Evolutionary conservation across 225 moss, liverwort and hornwort species (phyloP), one percentile per base, ranked within the genome.

Genomic region (Climacium dendroides): DNA sequence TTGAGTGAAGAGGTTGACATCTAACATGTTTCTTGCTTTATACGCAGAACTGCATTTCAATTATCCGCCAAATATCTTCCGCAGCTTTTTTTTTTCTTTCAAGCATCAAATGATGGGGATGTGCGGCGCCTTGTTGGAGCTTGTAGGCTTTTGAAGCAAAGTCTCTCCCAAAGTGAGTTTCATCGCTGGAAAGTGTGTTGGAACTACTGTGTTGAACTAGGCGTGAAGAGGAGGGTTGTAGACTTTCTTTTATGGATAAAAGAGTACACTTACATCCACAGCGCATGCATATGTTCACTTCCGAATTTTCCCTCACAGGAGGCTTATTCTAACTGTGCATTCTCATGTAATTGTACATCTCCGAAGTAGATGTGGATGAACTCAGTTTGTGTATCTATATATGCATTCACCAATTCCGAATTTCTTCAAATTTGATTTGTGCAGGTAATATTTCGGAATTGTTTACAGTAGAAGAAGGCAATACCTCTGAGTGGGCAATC

Each of bases 81-180:
- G 65, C 97, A 97, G 80, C 94, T 98, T 47, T 91, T 95, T 78
- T 98, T 98, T 91, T 98, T 97, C 92, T 96, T 97, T 88, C 90
- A 95, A 90, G 92, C 95, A 91, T 94, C 93, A 50, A 93, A 96
- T 85, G 82, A 76, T 80, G 96, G 93, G 72, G 98, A 98, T 85
- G 90, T 95, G 87, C 84, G 90, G 87, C 96, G 96, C 86, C 94
- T 97, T 89, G 93, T 95, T 86, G 91, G 94, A 90, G 94, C 96
- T 88, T 98, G 97, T 90, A 92, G 94, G 62, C 92, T 98, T 89
- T 83, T 98, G 83, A 97, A 95, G 81, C 91, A 89, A 88, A 93
- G 91, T 82, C 92, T 98, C 58, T 86, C 48, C 17, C 89, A 92
- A 88, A 94, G 96, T 96, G 89, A 93, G 90, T 87, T 80, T 72